Evolutionary conservation across 441 rosid species (phyloP), one percentile per base, ranked within the genome.

Genomic region (Bocquillonia castaneifolia): DNA sequence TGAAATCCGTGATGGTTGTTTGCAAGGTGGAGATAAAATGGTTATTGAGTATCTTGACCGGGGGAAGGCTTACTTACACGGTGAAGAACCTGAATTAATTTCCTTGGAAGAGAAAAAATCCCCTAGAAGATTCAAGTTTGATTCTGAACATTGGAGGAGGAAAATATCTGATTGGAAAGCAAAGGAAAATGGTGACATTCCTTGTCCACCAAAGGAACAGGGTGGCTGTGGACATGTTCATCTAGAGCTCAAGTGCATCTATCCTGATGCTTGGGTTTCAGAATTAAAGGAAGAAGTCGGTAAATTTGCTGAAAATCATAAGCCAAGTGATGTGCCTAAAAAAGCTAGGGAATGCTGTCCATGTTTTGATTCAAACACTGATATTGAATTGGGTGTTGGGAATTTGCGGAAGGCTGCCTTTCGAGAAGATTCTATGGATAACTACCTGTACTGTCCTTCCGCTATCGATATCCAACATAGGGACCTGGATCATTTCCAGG

Each of bases 401-500:
- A 76, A 70, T 37, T 25, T 76, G 63, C 67, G 79, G 56, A 83
- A 84, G 78, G 85, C 92, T 70, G 87, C 96, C 45, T 79, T 78
- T 42, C 81, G 91, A 45, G 78, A 78, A 67, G 79, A 73, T 61
- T 66, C 86, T 47, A 64, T 53, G 50, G 96, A 86, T 69, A 86
- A 86, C 65, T 83, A 81, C 77, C 72, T 90, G 52, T 88, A 81
- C 76, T 70, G 70, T 59, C 94, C 94, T 18, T 66, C 65, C 53
- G 81, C 86, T 39, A 57, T 63, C 28, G 83, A 80, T 59, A 67
- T 78, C 66, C 70, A 74, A 18, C 85, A 67, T 29, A 29, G 55
- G 20, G 84, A 83, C 62, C 18, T 86, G 70, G 67, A 77, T 62
- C 93, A 88, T 82, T 90, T 90, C 73, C 91, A 85, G 81, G 72